Evolutionary conservation across 371 early-diverging fungal species (phyloP), one percentile per base, ranked within the genome.

Genomic region (Lichtheimia hyalospora): DNA sequence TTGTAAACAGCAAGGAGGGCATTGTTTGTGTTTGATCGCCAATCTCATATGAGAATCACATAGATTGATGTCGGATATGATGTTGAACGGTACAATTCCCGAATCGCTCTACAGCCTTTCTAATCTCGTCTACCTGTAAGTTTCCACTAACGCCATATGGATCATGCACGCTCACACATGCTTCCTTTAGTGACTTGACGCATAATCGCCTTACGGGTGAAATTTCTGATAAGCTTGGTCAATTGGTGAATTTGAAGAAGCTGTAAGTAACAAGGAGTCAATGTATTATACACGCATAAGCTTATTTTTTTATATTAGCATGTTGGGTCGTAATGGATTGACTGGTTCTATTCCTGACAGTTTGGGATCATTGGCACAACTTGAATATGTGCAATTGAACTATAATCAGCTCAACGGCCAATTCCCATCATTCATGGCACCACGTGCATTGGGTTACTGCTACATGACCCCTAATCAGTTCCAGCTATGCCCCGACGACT

Each of bases 401-500:
- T 82, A 76, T 51, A 81, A 84, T 51, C 56, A 62, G 8, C 67
- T 84, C 46, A 74, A 77, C 54, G 79, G 83, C 21, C 62, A 69
- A 23, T 85, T 85, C 66, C 85, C 82, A 7, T 57, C 73, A 13
- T 52, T 68, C 0, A 42, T 63, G 39, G 82, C 83, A 0, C 82
- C 83, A 15, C 57, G 70, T 8, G 64, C 68, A 20, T 69, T 85
- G 8, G 74, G 69, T 3, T 73, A 74, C 39, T 85, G 83, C 49
- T 67, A 75, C 48, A 75, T 78, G 60, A 70, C 73, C n/a, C 85
- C 82, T 8, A 83, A 85, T 48, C 69, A 71, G 23, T 83, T 85
- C 71, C 70, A 76, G 43, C 63, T 68, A 0, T 85, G 82, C 49
- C 85, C 85, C n/a, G 72, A 74, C 25, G 64, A 60, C 49, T 61